Evolutionary conservation across 495 filamentous ascomycete species (phyloP).

Genomic region (Letharia lupina): DNA sequence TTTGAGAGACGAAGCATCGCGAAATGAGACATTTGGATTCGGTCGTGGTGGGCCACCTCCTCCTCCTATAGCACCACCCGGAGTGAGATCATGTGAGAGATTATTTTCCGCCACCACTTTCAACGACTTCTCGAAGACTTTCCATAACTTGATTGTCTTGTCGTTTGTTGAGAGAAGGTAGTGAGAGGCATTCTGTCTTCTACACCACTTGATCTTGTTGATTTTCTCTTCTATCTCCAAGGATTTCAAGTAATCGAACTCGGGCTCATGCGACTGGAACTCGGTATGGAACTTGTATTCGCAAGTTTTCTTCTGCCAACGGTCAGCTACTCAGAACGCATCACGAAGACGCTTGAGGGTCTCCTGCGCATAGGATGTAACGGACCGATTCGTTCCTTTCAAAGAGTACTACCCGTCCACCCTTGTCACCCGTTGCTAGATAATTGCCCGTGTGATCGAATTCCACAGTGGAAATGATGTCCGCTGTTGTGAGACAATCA

Average conservation of each 20-base stretch:
- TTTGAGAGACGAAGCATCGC: constrained; percentile 72
- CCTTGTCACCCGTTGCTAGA: constrained; percentile 94
- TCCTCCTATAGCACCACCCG: constrained; percentile 60
- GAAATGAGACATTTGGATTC: constrained; percentile 64
- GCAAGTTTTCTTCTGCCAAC: constrained; percentile 91
- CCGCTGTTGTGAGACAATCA: constrained; percentile 49
- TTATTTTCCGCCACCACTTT: constrained; percentile 99
- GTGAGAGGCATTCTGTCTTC: constrained; percentile 94
- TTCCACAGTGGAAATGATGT: constrained; percentile 98
- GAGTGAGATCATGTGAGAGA: constrained; percentile 86
- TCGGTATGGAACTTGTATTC: constrained; percentile 99
- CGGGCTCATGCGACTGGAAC: constrained; percentile 98
- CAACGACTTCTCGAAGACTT: constrained; percentile 97
- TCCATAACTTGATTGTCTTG: constrained; percentile 99
- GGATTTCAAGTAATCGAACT: constrained; percentile 98
- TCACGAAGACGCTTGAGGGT: constrained; percentile 11
- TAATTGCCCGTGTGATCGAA: constrained; percentile 99
- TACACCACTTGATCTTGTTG: constrained; percentile 99
- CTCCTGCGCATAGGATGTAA: constrained; percentile 10
- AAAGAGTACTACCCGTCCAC: constrained; percentile 90
- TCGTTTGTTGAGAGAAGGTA: constrained; percentile 98
- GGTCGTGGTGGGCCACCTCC: constrained; percentile 64
- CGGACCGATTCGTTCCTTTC: constrained; percentile 94
- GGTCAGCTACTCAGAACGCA: constrained; percentile 23
- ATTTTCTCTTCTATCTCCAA: constrained; percentile 99